Evolutionary conservation across 306 rosid genomes (phyloP).

Genomic region (Sophora flavescens): DNA sequence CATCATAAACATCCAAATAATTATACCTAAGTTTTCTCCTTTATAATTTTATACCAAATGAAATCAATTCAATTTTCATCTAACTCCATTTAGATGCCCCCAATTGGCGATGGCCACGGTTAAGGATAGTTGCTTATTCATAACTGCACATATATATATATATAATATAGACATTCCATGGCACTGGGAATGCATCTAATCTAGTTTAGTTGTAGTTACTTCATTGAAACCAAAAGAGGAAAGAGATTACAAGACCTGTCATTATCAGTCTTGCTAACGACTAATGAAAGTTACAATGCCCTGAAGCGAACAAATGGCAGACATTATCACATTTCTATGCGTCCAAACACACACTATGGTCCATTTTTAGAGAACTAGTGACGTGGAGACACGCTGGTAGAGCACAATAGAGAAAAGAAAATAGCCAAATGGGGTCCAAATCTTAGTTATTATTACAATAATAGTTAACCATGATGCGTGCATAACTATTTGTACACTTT

Average conservation of each 20-base stretch:
- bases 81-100: no score
- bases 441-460: constrained; percentile 41
- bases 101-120: no score
- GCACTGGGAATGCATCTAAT: neutral
- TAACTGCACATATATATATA: neutral
- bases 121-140: neutral
- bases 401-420: constrained; percentile 1
- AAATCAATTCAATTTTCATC: no score
- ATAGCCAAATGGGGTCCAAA: constrained; percentile 36
- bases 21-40: no score
- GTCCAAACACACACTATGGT: constrained; percentile 3
- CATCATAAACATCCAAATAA: no score
- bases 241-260: neutral
- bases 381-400: constrained; percentile 40
- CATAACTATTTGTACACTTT: constrained; percentile 47
- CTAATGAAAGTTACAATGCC: neutral
- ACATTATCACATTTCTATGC: constrained; percentile 18
- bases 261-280: neutral
- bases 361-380: constrained; percentile 31
- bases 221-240: neutral
- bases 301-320: constrained; percentile 34
- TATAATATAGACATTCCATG: neutral
- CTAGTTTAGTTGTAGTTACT: neutral
- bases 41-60: no score
- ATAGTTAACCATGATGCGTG: constrained; percentile 35